These are phyloP conservation scores for Circinella umbellata DNA, from an alignment of 371 early-diverging fungal genomes.

Conservation along the genomic window DNA sequence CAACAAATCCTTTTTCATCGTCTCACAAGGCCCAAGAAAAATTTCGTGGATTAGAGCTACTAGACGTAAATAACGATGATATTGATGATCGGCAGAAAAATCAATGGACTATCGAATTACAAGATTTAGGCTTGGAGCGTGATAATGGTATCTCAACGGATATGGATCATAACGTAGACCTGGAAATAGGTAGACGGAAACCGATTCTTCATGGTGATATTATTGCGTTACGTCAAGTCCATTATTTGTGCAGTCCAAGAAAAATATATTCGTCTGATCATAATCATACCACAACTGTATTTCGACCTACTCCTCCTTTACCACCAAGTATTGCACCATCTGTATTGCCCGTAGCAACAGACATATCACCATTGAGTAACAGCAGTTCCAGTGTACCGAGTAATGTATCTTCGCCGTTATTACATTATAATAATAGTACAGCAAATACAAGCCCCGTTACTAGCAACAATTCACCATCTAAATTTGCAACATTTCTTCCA, in stretches of 20 bases:
- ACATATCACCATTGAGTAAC: slow-evolving; percentile 1
- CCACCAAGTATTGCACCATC: not conserved
- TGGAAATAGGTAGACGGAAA: slow-evolving; percentile 34
- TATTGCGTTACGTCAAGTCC: slow-evolving; percentile 41
- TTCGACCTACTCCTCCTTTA: slow-evolving; percentile 1
- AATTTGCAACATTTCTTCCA: slow-evolving; percentile 3
- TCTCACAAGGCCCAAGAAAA: slow-evolving; percentile 18
- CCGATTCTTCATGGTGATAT: slow-evolving; percentile 37
- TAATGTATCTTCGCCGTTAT: slow-evolving; percentile 5
- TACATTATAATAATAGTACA: slow-evolving; percentile 10
- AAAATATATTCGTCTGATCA: not conserved
- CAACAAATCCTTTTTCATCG: not conserved
- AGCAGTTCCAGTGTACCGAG: slow-evolving; percentile 3
- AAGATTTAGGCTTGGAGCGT: slow-evolving; percentile 25
- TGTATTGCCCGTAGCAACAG: not conserved
- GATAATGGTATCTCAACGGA: slow-evolving; percentile 30
- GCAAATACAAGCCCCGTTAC: slow-evolving; percentile 1
- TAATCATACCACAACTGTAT: not conserved
- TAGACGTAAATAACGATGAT: slow-evolving; percentile 3
- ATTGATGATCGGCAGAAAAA: not conserved
- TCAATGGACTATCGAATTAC: slow-evolving; percentile 32
- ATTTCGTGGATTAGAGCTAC: slow-evolving; percentile 22
- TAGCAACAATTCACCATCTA: not conserved
- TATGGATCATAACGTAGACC: slow-evolving; percentile 37
- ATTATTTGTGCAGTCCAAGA: slow-evolving; percentile 25